Evolutionary conservation across 805 yeast genomes (phyloP), one percentile per base, ranked within the genome.

Genomic region (Ascoidea rubescens): DNA sequence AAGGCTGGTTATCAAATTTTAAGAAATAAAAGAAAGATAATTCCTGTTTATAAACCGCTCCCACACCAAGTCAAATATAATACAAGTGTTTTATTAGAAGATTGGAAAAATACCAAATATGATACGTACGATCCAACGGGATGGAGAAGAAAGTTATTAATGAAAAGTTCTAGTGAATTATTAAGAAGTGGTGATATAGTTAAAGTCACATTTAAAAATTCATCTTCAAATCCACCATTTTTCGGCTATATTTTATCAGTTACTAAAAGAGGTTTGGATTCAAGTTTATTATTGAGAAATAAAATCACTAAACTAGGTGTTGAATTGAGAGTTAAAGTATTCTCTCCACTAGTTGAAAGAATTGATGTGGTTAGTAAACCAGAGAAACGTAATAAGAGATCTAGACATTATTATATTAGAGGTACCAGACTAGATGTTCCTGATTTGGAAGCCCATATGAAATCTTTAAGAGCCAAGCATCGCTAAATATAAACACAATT

Each of bases 341-440:
- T 74, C 71, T 84, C 84, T 56, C 96, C 97, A 5, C 72, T 79
- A 52, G 74, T 93, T 52, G 77, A 80, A 56, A 78, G 83, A 66
- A 73, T 91, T 51, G 97, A 90, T 67, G 66, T 89, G 45, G 67
- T 91, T 56, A 77, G 85, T 67, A 82, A 82, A 67, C 91, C 95
- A 45, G 67, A 70, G 56, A 78, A 76, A 62, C 82, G 87, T 67
- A 79, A 84, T 72, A 73, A 75, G 56, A 80, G 96, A 77, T 79
- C 80, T 69, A 91, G 87, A 73, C 91, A 88, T 60, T 90, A 84
- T 74, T 93, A 87, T 69, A 84, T 93, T 63, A 84, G 96, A 71
- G 84, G 77, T 66, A 74, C 83, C 50, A 81, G 79, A 62, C 69
- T 81, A 65, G 95, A 87, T 66, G 90, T 83, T 50, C 83, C 80